phyloP scores from a whole-genome alignment of 1,284 basidiomycete species.

The Earliella scabrosa region DNA sequence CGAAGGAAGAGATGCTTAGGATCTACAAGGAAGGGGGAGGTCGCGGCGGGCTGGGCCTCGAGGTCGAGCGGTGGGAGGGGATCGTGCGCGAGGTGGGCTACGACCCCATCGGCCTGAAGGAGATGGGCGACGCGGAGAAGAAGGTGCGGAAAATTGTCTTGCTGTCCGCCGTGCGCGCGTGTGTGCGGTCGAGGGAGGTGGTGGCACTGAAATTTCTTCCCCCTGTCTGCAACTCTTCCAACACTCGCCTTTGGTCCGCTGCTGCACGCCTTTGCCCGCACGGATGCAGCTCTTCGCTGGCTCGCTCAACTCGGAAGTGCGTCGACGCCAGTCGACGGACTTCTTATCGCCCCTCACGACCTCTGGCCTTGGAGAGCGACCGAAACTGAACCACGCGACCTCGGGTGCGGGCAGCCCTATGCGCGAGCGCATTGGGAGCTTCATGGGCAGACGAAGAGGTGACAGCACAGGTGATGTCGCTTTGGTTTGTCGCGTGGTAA shows the following conservation, averaged over 20 bases:
- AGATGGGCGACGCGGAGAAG: slow-evolving; percentile 84
- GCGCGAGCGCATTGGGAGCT: slow-evolving; percentile 65
- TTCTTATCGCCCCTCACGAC: slow-evolving; percentile 61
- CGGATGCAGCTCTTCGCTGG: slow-evolving; percentile 66
- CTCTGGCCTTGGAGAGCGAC: slow-evolving; percentile 55
- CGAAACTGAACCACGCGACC: slow-evolving; percentile 54
- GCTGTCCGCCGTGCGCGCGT: background rate
- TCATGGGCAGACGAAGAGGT: slow-evolving; percentile 58
- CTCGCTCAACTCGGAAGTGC: slow-evolving; percentile 79
- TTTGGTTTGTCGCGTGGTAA: background rate
- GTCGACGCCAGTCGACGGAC: slow-evolving; percentile 79
- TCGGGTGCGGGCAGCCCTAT: slow-evolving; percentile 59
- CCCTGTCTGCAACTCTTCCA: background rate
- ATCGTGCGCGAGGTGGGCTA: slow-evolving; percentile 77
- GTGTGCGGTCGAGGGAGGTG: background rate
- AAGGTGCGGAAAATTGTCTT: slow-evolving; percentile 61
- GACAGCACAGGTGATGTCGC: slow-evolving; percentile 62
- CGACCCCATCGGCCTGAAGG: slow-evolving; percentile 79
- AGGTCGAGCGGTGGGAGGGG: slow-evolving; percentile 86
- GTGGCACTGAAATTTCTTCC: slow-evolving; percentile 15
- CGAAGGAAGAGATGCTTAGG: slow-evolving; percentile 82
- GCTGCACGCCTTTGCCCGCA: background rate
- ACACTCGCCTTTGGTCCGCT: background rate
- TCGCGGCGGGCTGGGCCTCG: slow-evolving; percentile 75
- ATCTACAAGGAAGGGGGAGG: slow-evolving; percentile 84